These are phyloP conservation scores for Aspergillus sp. DNA, from an alignment of 2,329 filamentous ascomycete genomes.

Conservation along the genomic window DNA sequence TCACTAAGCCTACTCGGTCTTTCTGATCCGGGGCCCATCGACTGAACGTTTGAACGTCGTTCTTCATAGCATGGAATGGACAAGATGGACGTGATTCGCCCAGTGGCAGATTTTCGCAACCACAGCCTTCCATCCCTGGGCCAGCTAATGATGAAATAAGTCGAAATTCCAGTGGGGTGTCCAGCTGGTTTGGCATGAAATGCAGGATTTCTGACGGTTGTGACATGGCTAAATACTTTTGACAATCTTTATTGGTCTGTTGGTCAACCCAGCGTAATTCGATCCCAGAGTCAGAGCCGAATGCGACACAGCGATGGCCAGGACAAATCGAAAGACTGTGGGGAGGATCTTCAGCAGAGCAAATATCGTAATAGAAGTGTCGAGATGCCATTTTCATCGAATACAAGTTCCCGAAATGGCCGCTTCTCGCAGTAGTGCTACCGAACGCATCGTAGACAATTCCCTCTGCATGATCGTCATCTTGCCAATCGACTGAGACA, in stretches of 20 bases:
- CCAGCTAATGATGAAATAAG: slow-evolving; percentile 62
- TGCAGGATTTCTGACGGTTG: slow-evolving; percentile 48
- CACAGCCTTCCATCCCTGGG: slow-evolving; percentile 29
- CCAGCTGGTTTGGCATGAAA: slow-evolving; percentile 58
- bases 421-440: background rate
- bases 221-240: slow-evolving; percentile 41
- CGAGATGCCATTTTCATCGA: slow-evolving; percentile 34
- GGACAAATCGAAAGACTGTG: slow-evolving; percentile 66
- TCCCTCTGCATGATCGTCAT: background rate
- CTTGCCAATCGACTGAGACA: background rate
- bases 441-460: background rate
- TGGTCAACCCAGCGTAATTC: slow-evolving; percentile 63
- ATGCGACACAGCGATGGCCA: slow-evolving; percentile 64
- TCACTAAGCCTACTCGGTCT: slow-evolving; percentile 34
- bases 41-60: slow-evolving; percentile 28
- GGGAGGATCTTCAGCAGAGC: slow-evolving; percentile 62
- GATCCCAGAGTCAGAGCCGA: slow-evolving; percentile 62
- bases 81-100: slow-evolving; percentile 23
- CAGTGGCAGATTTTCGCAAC: slow-evolving; percentile 25
- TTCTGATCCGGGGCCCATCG: slow-evolving; percentile 22
- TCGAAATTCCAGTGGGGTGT: slow-evolving; percentile 56
- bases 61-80: slow-evolving; percentile 27
- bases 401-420: slow-evolving; percentile 22
- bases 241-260: slow-evolving; percentile 39
- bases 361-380: slow-evolving; percentile 53